phyloP scores from a whole-genome alignment of 768 basidiomycete genomes.

The Amyloporia xantha region DNA sequence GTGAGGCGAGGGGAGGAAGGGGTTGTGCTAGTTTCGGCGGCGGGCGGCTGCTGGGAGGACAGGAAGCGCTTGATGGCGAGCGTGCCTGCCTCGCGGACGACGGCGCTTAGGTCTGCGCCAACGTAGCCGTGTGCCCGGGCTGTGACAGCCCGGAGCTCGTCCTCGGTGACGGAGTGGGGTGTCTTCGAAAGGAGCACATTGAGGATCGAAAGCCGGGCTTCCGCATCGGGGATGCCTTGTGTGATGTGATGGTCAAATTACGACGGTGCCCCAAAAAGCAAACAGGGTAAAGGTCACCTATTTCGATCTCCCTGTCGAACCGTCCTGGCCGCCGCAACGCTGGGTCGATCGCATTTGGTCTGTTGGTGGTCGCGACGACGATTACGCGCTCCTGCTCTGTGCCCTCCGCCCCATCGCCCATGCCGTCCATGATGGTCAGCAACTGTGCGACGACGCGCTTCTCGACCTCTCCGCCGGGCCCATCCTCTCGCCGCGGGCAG shows the following conservation, averaged over 20 bases:
- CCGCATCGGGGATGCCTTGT: slow-evolving; percentile 85
- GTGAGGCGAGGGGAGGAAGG: slow-evolving; percentile 56
- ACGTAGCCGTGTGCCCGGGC: slow-evolving; percentile 91
- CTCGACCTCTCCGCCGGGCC: slow-evolving; percentile 91
- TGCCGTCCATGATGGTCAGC: slow-evolving; percentile 91
- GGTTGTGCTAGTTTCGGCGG: slow-evolving; percentile 61
- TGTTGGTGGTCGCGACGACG: slow-evolving; percentile 93
- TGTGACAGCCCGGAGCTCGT: slow-evolving; percentile 61
- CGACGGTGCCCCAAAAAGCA: slow-evolving; percentile 48
- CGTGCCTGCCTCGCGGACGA: slow-evolving; percentile 91
- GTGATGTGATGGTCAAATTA: slow-evolving; percentile 31
- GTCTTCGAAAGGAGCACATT: slow-evolving; percentile 77
- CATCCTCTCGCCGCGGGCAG: slow-evolving; percentile 84
- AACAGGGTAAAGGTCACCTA: slow-evolving; percentile 46
- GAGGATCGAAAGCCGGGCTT: slow-evolving; percentile 80
- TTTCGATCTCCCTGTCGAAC: slow-evolving; percentile 94
- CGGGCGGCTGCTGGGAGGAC: slow-evolving; percentile 33
- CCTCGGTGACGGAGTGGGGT: slow-evolving; percentile 60
- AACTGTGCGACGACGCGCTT: slow-evolving; percentile 93
- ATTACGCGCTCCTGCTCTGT: slow-evolving; percentile 61
- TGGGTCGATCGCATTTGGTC: slow-evolving; percentile 93
- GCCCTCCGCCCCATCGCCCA: slow-evolving; percentile 38
- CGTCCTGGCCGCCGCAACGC: slow-evolving; percentile 84
- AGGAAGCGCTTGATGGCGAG: slow-evolving; percentile 84
- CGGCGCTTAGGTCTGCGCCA: slow-evolving; percentile 89